Evolutionary conservation across 2,329 filamentous ascomycete species (phyloP).

Genomic region (Pseudogymnoascus sp.): DNA sequence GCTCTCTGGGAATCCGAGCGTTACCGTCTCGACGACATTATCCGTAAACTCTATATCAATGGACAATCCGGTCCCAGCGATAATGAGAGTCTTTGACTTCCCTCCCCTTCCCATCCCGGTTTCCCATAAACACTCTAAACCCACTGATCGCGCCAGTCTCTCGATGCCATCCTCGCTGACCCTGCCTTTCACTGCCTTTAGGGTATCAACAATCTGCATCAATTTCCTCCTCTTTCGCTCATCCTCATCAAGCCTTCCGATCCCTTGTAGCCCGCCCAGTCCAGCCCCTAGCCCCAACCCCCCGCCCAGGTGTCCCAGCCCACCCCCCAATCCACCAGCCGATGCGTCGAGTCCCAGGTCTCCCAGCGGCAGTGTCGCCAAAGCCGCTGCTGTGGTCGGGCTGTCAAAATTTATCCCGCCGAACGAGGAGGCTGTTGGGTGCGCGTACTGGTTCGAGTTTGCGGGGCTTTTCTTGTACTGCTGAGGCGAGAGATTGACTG

Average conservation of each 20-base stretch:
- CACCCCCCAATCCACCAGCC: conserved; percentile 21
- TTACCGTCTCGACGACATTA: conserved; percentile 53
- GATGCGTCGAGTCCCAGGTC: conserved; percentile 39
- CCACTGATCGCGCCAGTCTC: conserved; percentile 56
- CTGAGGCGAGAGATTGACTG: conserved; percentile 47
- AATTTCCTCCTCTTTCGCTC: conserved; percentile 38
- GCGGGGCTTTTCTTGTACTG: conserved; percentile 51
- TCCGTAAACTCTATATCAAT: conserved; percentile 54
- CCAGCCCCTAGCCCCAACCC: background rate
- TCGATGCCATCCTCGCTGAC: conserved; percentile 70
- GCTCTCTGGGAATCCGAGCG: conserved; percentile 54
- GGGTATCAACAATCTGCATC: conserved; percentile 23
- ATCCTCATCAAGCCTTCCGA: conserved; percentile 36
- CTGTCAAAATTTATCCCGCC: conserved; percentile 50
- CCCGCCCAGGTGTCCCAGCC: conserved; percentile 13
- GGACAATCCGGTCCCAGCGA: conserved; percentile 52
- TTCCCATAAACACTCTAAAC: conserved; percentile 57
- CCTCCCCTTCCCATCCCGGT: conserved; percentile 38
- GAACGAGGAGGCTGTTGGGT: conserved; percentile 32
- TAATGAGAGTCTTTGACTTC: conserved; percentile 46
- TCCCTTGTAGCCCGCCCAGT: conserved; percentile 3
- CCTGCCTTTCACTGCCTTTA: conserved; percentile 42
- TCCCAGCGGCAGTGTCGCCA: conserved; percentile 44
- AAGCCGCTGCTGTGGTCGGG: conserved; percentile 52
- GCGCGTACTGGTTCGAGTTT: conserved; percentile 34